Percentiles rank a stretch among this genome's conserved stretches.
phyloP scores from a whole-genome alignment of 352 stramenopile species.

The Phytophthora macrochlamydospora region DNA sequence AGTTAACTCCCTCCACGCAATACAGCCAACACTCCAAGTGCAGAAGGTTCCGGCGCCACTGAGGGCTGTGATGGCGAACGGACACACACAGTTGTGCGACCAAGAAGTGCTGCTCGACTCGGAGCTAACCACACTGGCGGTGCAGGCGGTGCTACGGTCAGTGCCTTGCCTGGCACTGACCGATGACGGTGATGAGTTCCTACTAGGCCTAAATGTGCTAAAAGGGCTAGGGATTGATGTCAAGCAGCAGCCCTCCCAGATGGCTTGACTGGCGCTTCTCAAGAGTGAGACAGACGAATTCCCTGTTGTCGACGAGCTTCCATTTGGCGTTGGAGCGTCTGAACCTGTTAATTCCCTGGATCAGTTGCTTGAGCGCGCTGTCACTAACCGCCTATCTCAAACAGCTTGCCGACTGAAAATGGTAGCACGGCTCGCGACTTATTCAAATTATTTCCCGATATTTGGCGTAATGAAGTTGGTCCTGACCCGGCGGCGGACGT shows the following conservation, averaged over 20 bases:
- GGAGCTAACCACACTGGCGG: slow-evolving; percentile 8
- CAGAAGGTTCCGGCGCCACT: not conserved
- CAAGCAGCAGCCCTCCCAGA: slow-evolving; percentile 2
- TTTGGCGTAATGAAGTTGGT: not conserved
- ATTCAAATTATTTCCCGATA: not conserved
- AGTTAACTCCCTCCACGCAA: not conserved
- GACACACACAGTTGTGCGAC: not conserved
- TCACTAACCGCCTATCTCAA: not conserved
- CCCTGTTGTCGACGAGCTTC: not conserved
- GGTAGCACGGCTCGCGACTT: not conserved
- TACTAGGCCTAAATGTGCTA: slow-evolving; percentile 2
- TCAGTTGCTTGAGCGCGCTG: not conserved
- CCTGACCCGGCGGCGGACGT: not conserved
- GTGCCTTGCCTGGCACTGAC: slow-evolving; percentile 6
- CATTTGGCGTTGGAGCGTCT: too few species aligned
- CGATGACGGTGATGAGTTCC: slow-evolving; percentile 2
- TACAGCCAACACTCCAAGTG: not conserved
- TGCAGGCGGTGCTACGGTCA: not conserved
- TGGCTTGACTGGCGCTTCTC: not conserved
- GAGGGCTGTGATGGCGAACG: not conserved
- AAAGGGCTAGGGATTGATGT: slow-evolving; percentile 13
- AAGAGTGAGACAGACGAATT: slow-evolving; percentile 5
- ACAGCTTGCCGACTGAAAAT: not conserved
- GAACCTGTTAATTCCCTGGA: not conserved
- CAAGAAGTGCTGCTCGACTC: slow-evolving; percentile 9